Evolutionary conservation across 73 alveolate genomes (phyloP), one percentile per base, ranked within the genome.

Genomic region (Paraurostyla sp.): DNA sequence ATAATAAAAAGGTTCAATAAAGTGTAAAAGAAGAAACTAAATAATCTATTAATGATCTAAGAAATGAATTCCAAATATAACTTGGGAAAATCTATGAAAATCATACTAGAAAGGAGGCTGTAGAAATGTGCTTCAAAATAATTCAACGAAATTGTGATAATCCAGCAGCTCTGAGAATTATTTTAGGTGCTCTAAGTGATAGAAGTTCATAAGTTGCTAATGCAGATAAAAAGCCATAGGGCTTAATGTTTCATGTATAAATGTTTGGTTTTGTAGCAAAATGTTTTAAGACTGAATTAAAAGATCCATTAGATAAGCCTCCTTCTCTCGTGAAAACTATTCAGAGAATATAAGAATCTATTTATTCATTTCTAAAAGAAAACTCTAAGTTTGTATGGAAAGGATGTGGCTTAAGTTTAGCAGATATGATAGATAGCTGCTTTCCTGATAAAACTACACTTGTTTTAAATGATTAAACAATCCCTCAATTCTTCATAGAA

Each of bases 231-330:
- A 78, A 78, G 32, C 59, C 89, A 3, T 32, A 78, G 60, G 78
- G 89, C 41, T 51, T 49, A 4, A 78, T 78, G 89, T 78, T 43
- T 52, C 89, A 78, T 54, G 89, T 78, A 0, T 54, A 78, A 36
- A 78, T 78, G 89, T 78, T 78, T 54, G 89, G 89, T 1, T 50
- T 51, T 36, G 60, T 78, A 9, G 89, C 89, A 32, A 51, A 78
- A 36, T 54, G 78, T 29, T 52, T 78, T 32, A 78, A 78, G 30
- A 35, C 54, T 1, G 89, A 78, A 23, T 40, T 78, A 1, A 78
- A 7, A 3, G 76, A 78, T 54, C 76, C 89, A 16, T 7, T 35
- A 52, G 80, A 78, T 54, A 75, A 75, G 22, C 87, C 69, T 6
- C 89, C 89, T 32, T 29, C 80, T 15, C 25, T 78, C 1, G 41